phyloP scores from a whole-genome alignment of 2,329 filamentous ascomycete species.

The Epichloe aotearoae region DNA sequence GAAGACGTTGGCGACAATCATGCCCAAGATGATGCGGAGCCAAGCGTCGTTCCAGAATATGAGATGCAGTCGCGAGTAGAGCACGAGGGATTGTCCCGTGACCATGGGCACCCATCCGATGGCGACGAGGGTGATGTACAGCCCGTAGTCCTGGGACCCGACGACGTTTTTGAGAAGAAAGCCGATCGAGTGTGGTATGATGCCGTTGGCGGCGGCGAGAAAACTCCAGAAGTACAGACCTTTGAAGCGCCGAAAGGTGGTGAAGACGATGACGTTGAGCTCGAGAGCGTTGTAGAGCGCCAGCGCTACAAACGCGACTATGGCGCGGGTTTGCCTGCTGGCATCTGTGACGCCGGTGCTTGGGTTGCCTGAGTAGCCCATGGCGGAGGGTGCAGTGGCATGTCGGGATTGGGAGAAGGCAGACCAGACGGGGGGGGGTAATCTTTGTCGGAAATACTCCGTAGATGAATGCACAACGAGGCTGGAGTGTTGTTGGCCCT shows the following conservation, averaged over 20 bases:
- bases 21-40: slow-evolving; percentile 35
- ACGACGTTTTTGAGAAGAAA: slow-evolving; percentile 29
- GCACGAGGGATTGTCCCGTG: slow-evolving; percentile 44
- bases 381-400: neutral
- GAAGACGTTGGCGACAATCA: slow-evolving; percentile 43
- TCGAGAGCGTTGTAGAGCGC: slow-evolving; percentile 20
- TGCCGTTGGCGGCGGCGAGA: slow-evolving; percentile 18
- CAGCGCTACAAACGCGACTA: slow-evolving; percentile 4
- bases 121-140: slow-evolving; percentile 12
- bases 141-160: slow-evolving; percentile 4
- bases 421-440: neutral
- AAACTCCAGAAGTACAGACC: slow-evolving; percentile 28
- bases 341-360: neutral
- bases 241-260: slow-evolving; percentile 16
- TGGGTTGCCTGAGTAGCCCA: slow-evolving; percentile 6
- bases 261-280: slow-evolving; percentile 18
- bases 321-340: neutral
- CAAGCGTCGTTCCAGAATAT: slow-evolving; percentile 35
- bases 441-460: neutral
- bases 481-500: neutral
- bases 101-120: slow-evolving; percentile 31
- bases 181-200: slow-evolving; percentile 26
- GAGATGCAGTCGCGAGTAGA: slow-evolving; percentile 49
- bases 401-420: neutral
- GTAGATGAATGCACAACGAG: neutral